phyloP scores from a whole-genome alignment of 1,284 basidiomycete species.

The Leccinum subfulvum region DNA sequence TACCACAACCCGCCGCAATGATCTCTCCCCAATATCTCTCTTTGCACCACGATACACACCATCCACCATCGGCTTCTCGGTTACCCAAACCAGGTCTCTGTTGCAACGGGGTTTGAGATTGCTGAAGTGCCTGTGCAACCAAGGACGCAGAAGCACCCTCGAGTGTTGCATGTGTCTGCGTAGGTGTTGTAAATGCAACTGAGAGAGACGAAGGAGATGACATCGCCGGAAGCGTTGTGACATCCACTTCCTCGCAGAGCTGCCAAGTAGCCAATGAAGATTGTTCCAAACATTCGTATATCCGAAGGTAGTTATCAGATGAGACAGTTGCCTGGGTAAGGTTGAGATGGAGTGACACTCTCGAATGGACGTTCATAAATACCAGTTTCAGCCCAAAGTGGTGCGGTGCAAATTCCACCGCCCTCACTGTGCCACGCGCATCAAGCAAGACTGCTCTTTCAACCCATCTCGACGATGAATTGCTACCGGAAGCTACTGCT shows the following conservation, averaged over 20 bases:
- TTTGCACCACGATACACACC: constrained; percentile 92
- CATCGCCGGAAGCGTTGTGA: constrained; percentile 54
- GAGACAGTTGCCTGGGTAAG: constrained; percentile 74
- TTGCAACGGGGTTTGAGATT: constrained; percentile 47
- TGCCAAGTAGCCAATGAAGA: constrained; percentile 80
- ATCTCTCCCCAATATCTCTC: constrained; percentile 92
- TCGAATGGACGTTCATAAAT: constrained; percentile 29
- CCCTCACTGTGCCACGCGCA: constrained; percentile 79
- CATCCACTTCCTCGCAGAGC: constrained; percentile 75
- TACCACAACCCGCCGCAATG: constrained; percentile 74
- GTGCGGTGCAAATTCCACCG: constrained; percentile 83
- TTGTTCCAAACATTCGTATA: constrained; percentile 89
- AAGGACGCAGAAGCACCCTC: constrained; percentile 59
- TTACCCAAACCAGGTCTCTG: constrained; percentile 56
- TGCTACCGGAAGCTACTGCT: constrained; percentile 23
- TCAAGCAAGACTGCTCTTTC: constrained; percentile 78
- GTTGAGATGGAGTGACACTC: background rate
- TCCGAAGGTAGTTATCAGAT: constrained; percentile 80
- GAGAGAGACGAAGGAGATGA: constrained; percentile 46
- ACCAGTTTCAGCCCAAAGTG: constrained; percentile 86
- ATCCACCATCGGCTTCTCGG: constrained; percentile 83
- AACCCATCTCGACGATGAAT: constrained; percentile 60
- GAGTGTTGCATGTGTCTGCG: constrained; percentile 54
- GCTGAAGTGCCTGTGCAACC: constrained; percentile 61
- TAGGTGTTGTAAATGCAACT: constrained; percentile 63